Conservation (phyloP, 1,284 basidiomycete genomes). For the Salmacisia buchloeana region DNA sequence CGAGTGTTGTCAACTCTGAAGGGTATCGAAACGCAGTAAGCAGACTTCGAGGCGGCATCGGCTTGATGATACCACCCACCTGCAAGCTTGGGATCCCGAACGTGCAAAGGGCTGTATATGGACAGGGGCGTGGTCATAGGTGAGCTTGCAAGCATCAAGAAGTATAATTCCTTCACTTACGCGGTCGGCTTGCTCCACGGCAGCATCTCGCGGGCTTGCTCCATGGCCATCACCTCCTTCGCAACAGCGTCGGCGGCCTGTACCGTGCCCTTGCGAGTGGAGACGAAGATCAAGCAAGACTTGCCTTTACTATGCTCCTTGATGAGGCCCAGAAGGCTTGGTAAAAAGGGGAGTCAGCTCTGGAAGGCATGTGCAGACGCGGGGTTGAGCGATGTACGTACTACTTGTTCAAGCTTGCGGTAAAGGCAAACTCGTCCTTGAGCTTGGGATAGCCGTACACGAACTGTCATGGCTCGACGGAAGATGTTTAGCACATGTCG, state of each 20-base stretch:
- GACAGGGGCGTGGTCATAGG: constrained; percentile 50
- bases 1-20: constrained; percentile 46
- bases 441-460: constrained; percentile 53
- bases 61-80: constrained; percentile 17
- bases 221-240: constrained; percentile 57
- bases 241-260: constrained; percentile 67
- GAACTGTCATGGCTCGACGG: constrained; percentile 9
- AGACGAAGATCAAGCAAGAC: constrained; percentile 34
- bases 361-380: neutral
- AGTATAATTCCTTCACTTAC: constrained; percentile 52
- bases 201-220: neutral
- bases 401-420: constrained; percentile 66
- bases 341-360: neutral
- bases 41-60: constrained; percentile 19
- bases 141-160: constrained; percentile 62
- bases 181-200: neutral
- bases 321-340: constrained; percentile 60
- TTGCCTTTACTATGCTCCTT: constrained; percentile 25
- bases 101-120: constrained; percentile 8
- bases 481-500: neutral
- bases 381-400: constrained; percentile 60
- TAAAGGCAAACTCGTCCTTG: constrained; percentile 75
- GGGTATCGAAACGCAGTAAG: neutral
- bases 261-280: constrained; percentile 55
- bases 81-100: constrained; percentile 35